Conservation (phyloP, 345 rosid species). For the Citropsis articulata region DNA sequence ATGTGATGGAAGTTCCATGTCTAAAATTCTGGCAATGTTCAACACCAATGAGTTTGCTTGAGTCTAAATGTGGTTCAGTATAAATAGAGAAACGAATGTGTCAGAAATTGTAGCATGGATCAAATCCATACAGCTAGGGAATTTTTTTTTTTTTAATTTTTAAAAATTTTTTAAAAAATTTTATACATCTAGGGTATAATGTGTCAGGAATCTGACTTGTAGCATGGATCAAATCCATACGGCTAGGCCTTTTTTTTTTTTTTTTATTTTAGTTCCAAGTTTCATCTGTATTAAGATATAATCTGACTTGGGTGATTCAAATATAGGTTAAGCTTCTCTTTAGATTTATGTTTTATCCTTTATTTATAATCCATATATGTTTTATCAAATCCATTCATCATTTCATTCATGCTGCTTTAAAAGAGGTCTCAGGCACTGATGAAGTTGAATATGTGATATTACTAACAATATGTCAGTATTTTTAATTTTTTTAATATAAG, state of each 20-base stretch:
- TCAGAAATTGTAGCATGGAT: not conserved
- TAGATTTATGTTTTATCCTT: not conserved
- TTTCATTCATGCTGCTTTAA: not conserved
- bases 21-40: not conserved
- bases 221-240: not conserved
- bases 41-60: not conserved
- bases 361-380: not conserved
- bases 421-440: not conserved
- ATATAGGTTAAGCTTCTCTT: not conserved
- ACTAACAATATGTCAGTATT: not conserved
- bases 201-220: not conserved
- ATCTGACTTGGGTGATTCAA: slow-evolving; percentile 4
- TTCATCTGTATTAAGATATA: slow-evolving; percentile 2
- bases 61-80: not conserved
- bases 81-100: not conserved
- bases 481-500: not conserved
- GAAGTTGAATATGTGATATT: not conserved
- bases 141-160: no score
- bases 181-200: no score
- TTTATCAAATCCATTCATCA: not conserved
- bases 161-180: no score
- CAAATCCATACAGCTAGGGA: not conserved
- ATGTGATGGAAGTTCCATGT: not conserved
- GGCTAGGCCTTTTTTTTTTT: no score
- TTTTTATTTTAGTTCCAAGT: not conserved